Evolutionary conservation across 805 yeast genomes (phyloP).

Genomic region (baker's yeast (Saccharomyces cerevisiae)): DNA sequence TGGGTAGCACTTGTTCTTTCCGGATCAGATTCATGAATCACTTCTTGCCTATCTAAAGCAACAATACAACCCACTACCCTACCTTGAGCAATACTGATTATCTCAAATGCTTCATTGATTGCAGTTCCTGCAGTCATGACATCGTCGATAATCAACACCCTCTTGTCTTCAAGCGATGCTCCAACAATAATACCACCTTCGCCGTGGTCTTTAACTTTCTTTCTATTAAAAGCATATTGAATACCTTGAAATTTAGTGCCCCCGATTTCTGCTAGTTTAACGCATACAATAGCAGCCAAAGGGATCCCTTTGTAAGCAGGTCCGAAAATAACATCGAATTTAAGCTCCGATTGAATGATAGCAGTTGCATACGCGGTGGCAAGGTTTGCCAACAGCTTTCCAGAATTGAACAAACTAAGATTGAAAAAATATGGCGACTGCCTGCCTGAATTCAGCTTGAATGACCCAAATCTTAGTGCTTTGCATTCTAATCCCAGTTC

Average conservation of each 20-base stretch:
- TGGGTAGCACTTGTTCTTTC: conserved; percentile 56
- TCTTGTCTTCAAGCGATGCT: conserved; percentile 54
- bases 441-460: conserved; percentile 82
- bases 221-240: conserved; percentile 83
- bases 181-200: conserved; percentile 94
- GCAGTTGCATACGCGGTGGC: conserved; percentile 79
- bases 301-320: conserved; percentile 97
- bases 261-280: conserved; percentile 77
- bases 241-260: conserved; percentile 56
- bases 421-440: conserved; percentile 86
- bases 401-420: conserved; percentile 72
- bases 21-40: conserved; percentile 44
- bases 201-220: conserved; percentile 91
- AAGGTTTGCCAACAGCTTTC: conserved; percentile 57
- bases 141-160: conserved; percentile 76
- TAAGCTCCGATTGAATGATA: conserved; percentile 62
- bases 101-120: conserved; percentile 76
- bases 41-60: conserved; percentile 87
- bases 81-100: conserved; percentile 60
- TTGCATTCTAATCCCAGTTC: conserved; percentile 66
- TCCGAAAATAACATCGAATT: conserved; percentile 83
- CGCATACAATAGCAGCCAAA: conserved; percentile 77
- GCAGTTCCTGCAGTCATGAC: conserved; percentile 97
- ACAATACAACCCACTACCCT: conserved; percentile 67
- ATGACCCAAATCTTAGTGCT: conserved; percentile 76